phyloP scores from a whole-genome alignment of 768 basidiomycete species.

The Suillus ampliporus region DNA sequence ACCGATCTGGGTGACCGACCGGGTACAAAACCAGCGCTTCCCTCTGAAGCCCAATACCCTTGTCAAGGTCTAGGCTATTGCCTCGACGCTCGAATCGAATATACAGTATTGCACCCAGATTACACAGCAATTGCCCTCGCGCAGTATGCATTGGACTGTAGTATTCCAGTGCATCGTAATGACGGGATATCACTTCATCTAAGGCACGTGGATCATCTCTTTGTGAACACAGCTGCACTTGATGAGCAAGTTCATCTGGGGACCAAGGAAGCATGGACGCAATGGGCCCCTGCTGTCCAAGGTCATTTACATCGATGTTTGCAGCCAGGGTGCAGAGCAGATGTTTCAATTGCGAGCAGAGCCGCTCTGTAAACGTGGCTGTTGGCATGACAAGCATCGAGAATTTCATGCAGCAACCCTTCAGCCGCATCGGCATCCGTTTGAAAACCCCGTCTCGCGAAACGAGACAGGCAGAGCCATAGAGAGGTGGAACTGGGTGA shows the following conservation, averaged over 20 bases:
- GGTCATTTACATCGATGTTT: too few relatives aligned
- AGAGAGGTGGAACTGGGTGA: background rate
- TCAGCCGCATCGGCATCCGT: constrained; percentile 1
- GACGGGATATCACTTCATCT: background rate
- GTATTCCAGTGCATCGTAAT: background rate
- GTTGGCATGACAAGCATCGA: background rate
- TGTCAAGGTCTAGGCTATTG: too few relatives aligned
- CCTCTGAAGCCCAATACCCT: too few relatives aligned
- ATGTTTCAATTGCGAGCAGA: background rate
- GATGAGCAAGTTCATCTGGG: background rate
- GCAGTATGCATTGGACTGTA: background rate
- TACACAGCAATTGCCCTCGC: constrained; percentile 13
- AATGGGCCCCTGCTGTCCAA: background rate
- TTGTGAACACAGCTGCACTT: background rate
- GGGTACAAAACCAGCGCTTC: too few relatives aligned
- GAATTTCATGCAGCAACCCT: background rate
- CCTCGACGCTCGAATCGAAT: constrained; percentile 16
- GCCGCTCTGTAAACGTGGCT: background rate
- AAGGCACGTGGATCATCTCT: background rate
- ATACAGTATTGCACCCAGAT: constrained; percentile 18
- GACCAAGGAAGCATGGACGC: background rate
- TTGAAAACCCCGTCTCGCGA: background rate
- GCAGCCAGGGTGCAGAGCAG: too few relatives aligned
- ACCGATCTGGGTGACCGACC: too few relatives aligned
- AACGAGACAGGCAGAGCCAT: background rate